A percentile compares a stretch with the other conserved stretches of the same genome.
Evolutionary conservation across 306 rosid species (phyloP).

Genomic region (Nissolia schottii): DNA sequence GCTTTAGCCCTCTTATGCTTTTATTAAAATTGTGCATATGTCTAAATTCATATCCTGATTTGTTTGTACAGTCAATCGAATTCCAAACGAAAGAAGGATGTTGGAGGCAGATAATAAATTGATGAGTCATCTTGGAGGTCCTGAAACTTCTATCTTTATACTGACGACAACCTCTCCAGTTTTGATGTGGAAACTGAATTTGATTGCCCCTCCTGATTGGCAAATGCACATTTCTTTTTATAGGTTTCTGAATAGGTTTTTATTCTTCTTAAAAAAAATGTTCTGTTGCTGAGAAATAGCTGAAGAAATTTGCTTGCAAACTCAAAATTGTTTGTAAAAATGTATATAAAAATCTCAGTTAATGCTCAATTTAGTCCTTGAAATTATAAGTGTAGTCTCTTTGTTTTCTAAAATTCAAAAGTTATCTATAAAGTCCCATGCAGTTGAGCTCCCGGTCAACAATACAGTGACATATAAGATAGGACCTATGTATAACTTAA

Average conservation of each 20-base stretch:
- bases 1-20: background rate
- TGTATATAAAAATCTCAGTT: too few species aligned
- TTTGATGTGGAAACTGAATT: background rate
- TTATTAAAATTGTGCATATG: background rate
- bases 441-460: too few species aligned
- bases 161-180: background rate
- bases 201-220: background rate
- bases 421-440: too few species aligned
- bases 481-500: too few species aligned
- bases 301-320: background rate
- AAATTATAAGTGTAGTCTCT: too few species aligned
- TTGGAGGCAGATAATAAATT: background rate
- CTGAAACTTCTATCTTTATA: background rate
- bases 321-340: background rate
- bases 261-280: background rate
- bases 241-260: background rate
- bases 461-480: too few species aligned
- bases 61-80: slow-evolving; percentile 8
- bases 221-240: background rate
- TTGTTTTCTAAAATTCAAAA: too few species aligned
- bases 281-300: background rate
- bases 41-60: background rate
- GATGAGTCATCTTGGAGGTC: background rate
- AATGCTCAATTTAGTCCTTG: too few species aligned
- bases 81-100: slow-evolving; percentile 8